Evolutionary conservation across 176 grass and related monocot species (phyloP), one percentile per base, ranked within the genome.

Genomic region (Oryza brachyantha): DNA sequence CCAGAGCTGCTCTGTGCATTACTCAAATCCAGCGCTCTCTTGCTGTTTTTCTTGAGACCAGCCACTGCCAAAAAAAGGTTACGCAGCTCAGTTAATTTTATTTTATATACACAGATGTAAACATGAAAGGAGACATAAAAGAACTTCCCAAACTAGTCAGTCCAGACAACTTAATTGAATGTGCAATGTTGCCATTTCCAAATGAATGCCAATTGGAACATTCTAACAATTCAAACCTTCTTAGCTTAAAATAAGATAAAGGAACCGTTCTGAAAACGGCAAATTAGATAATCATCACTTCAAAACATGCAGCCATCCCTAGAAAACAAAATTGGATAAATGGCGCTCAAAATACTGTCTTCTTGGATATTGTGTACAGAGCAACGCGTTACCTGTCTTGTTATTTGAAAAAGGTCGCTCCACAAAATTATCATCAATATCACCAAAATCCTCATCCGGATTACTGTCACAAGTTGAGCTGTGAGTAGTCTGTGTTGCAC

Each of bases 11-110:
- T 81, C 39, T 84, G 48, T 66, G 36, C 66, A 48, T 13, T 80
- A 46, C 25, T 72, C 67, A 71, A 68, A 75, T 80, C 81, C 35
- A 88, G 22, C 31, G 66, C n/a, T 58, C 89, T 91, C 73, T 91
- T 88, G 31, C 89, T 65, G 41, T 74, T 91, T 74, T 42, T 88
- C 37, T 57, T 72, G 57, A 68, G 34, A 77, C 45, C 26, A 21
- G 66, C 24, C 63, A 29, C 89, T 69, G 48, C 34, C 75, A 64
- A 46, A 45, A 58, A 42, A 74, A 55, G 14, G 3, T 29, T n/a
- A 46, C 13, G 13, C 5, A 11, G 14, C 13, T 75, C 70, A 81
- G 48, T 21, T 25, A 73, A 71, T 10, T 70, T 22, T 7, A n/a
- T n/a, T n/a, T n/a, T n/a, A n/a, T n/a, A 59, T 63, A 52, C 52